A percentile compares a stretch with the other conserved stretches of the same genome.
These are phyloP conservation scores for Solanum pennellii DNA, from an alignment of 257 asterid genomes.

Conservation along the genomic window DNA sequence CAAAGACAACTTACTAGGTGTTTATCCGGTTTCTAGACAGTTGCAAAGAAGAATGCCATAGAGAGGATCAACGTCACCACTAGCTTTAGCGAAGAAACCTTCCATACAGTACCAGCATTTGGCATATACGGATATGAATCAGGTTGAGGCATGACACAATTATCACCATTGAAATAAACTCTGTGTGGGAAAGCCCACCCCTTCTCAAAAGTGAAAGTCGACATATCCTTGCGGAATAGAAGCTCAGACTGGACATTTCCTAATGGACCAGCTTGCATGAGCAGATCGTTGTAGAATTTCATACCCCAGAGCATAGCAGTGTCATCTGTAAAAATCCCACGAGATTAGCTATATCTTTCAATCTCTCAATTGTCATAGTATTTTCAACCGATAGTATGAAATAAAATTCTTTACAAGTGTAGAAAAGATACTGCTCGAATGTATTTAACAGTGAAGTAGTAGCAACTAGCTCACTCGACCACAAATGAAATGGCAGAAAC, in stretches of 20 bases:
- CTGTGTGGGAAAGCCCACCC: conserved; percentile 21
- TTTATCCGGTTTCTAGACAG: not conserved
- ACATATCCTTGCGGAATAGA: conserved; percentile 8
- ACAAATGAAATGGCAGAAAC: not conserved
- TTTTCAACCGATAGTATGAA: not conserved
- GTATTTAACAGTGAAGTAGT: not conserved
- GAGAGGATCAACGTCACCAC: not conserved
- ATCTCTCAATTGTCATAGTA: not conserved
- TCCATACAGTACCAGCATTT: not conserved
- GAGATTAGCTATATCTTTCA: not conserved
- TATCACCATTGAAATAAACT: conserved; percentile 18
- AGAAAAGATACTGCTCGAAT: not conserved
- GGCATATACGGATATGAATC: conserved; percentile 16
- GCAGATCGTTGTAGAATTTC: conserved; percentile 20
- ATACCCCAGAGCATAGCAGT: conserved; percentile 23
- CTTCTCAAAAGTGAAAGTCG: conserved; percentile 12
- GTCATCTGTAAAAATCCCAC: conserved; percentile 9
- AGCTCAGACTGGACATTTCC: conserved; percentile 22
- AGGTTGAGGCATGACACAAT: conserved; percentile 23
- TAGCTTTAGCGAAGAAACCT: not conserved
- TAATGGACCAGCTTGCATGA: conserved; percentile 14
- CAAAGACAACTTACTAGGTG: not conserved
- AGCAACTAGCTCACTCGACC: not conserved
- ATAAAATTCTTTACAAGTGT: not conserved
- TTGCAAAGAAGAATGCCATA: not conserved